A percentile compares a stretch with the other conserved stretches of the same genome.
phyloP scores from a whole-genome alignment of 805 yeast species.

The Saccharomyces paradoxus region DNA sequence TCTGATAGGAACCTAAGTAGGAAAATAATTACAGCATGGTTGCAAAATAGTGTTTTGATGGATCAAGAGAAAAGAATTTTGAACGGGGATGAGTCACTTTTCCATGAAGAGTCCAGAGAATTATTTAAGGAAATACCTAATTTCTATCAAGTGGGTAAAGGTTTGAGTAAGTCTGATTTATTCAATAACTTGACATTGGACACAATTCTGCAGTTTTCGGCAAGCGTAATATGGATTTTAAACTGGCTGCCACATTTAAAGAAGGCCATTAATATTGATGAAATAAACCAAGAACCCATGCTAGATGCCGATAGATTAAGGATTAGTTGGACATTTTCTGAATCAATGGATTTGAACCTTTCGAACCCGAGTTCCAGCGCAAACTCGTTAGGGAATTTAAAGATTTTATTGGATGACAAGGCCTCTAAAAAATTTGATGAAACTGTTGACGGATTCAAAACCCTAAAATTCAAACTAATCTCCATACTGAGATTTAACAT shows the following conservation, averaged over 20 bases:
- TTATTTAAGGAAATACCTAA: slow-evolving; percentile 25
- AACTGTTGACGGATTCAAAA: slow-evolving; percentile 12
- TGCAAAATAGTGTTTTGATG: slow-evolving; percentile 28
- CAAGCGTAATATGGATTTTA: slow-evolving; percentile 49
- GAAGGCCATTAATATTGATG: slow-evolving; percentile 28
- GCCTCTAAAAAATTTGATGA: slow-evolving; percentile 13
- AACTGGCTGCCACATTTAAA: slow-evolving; percentile 52
- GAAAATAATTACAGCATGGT: slow-evolving; percentile 30
- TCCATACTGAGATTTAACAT: slow-evolving; percentile 25
- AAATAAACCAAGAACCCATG: not conserved
- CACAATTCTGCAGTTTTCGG: slow-evolving; percentile 44
- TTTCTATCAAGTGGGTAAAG: slow-evolving; percentile 22
- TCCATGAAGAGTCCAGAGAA: slow-evolving; percentile 24
- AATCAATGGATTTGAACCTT: slow-evolving; percentile 21
- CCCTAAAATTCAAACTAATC: slow-evolving; percentile 14
- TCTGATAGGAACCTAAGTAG: slow-evolving; percentile 16
- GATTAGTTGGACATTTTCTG: slow-evolving; percentile 35
- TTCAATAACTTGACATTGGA: slow-evolving; percentile 46
- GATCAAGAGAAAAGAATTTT: slow-evolving; percentile 29
- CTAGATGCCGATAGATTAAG: slow-evolving; percentile 29
- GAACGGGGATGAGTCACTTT: slow-evolving; percentile 11
- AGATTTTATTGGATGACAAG: slow-evolving; percentile 17
- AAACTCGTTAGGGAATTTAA: slow-evolving; percentile 9
- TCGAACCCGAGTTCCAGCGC: slow-evolving; percentile 5
- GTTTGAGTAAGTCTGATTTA: slow-evolving; percentile 41